These are phyloP conservation scores for Aspergillus brunneoviolaceus DNA, from an alignment of 2,329 filamentous ascomycete genomes.

Conservation along the genomic window DNA sequence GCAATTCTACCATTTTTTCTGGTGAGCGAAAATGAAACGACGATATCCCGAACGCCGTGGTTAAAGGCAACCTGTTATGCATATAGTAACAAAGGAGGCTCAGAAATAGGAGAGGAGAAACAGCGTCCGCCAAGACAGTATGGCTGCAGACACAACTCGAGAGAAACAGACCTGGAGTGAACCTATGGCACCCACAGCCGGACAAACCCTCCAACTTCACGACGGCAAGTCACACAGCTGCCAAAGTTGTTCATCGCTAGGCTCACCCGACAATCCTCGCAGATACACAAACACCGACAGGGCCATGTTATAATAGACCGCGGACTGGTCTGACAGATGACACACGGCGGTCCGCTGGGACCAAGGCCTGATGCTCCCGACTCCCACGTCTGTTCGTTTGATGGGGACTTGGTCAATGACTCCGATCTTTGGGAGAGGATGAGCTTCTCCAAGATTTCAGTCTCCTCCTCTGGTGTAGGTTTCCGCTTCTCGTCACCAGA, in stretches of 20 bases:
- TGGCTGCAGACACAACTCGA: background rate
- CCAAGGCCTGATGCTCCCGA: slow-evolving; percentile 72
- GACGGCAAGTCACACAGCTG: slow-evolving; percentile 90
- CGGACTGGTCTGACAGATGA: slow-evolving; percentile 85
- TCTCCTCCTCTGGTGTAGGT: slow-evolving; percentile 54
- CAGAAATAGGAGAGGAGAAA: too few relatives aligned
- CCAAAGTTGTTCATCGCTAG: slow-evolving; percentile 97
- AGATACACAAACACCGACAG: slow-evolving; percentile 88
- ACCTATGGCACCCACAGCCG: slow-evolving; percentile 77
- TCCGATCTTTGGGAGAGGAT: slow-evolving; percentile 55
- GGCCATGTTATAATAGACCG: slow-evolving; percentile 94
- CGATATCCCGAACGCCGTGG: background rate
- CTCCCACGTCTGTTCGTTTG: slow-evolving; percentile 56
- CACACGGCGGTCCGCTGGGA: slow-evolving; percentile 76
- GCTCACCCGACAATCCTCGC: slow-evolving; percentile 91
- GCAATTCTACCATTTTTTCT: background rate
- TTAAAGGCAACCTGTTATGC: background rate
- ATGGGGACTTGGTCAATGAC: slow-evolving; percentile 13
- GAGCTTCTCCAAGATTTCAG: slow-evolving; percentile 58
- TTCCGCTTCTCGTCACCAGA: slow-evolving; percentile 26
- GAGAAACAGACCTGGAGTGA: background rate
- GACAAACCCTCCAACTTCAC: slow-evolving; percentile 85
- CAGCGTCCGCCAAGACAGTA: background rate
- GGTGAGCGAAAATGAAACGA: background rate
- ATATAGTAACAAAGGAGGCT: background rate